phyloP scores from a whole-genome alignment of 306 rosid genomes.

The Sindora glabra region DNA sequence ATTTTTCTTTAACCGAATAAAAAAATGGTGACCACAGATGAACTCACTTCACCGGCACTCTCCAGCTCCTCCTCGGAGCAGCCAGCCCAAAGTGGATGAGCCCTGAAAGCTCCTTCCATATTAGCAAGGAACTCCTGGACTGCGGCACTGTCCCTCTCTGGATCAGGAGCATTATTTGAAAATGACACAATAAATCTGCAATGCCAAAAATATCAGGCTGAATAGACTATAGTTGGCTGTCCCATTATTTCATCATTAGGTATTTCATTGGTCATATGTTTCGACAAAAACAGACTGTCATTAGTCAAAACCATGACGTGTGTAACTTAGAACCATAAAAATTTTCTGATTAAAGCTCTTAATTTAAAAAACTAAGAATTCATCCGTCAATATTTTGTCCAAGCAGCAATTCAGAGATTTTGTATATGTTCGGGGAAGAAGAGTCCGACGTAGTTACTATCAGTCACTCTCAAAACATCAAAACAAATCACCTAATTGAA shows the following conservation, averaged over 20 bases:
- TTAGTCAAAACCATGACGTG: not conserved
- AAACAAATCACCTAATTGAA: too few relatives aligned
- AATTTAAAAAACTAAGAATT: not conserved
- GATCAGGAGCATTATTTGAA: slow-evolving; percentile 79
- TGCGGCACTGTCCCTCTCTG: slow-evolving; percentile 71
- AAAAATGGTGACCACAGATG: not conserved
- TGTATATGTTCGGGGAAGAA: not conserved
- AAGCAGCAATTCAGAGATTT: not conserved
- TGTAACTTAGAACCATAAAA: not conserved
- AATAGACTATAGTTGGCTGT: not conserved
- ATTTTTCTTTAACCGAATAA: too few relatives aligned
- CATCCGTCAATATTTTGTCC: not conserved
- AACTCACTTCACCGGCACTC: slow-evolving; percentile 95
- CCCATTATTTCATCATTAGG: not conserved
- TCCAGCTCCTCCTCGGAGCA: slow-evolving; percentile 94
- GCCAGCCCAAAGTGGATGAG: slow-evolving; percentile 94
- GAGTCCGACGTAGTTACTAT: not conserved
- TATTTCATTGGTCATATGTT: not conserved
- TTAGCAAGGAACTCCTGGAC: slow-evolving; percentile 74
- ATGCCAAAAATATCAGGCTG: not conserved
- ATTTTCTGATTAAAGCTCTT: not conserved
- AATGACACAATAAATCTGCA: slow-evolving; percentile 91
- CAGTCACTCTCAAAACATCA: too few relatives aligned
- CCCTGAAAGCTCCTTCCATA: slow-evolving; percentile 92
- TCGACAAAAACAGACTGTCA: too few relatives aligned